These are phyloP conservation scores for Triticum monococcum DNA, from an alignment of 176 grass and related monocot species.

Conservation along the genomic window DNA sequence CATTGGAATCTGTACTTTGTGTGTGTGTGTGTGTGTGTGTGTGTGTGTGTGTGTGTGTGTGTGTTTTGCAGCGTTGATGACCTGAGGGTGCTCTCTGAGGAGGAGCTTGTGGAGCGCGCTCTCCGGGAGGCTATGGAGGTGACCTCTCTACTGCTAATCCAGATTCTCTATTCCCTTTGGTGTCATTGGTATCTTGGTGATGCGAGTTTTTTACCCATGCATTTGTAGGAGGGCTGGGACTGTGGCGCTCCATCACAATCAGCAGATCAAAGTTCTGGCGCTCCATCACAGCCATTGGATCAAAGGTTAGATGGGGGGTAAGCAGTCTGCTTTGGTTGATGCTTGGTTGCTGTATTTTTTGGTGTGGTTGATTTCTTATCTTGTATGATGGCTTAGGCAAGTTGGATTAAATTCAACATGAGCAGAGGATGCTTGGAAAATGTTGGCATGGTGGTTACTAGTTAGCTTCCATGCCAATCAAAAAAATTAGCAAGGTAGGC, in stretches of 20 bases:
- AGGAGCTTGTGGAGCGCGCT: conserved; percentile 73
- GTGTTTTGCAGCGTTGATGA: conserved; percentile 60
- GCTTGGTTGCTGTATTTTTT: conserved; percentile 12
- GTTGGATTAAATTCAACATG: conserved; percentile 21
- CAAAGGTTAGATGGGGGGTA: conserved; percentile 43
- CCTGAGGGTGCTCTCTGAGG: conserved; percentile 71
- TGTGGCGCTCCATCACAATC: not conserved
- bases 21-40: not conserved
- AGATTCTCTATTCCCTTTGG: not conserved
- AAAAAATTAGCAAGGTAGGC: conserved; percentile 15
- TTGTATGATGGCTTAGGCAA: conserved; percentile 33
- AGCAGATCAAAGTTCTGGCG: conserved; percentile 19
- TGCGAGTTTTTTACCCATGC: not conserved
- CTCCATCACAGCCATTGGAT: not conserved
- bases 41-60: not conserved
- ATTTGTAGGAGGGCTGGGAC: conserved; percentile 27
- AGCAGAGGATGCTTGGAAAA: not conserved
- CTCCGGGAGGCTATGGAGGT: conserved; percentile 74
- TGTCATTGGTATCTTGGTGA: not conserved
- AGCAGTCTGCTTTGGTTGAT: conserved; percentile 2
- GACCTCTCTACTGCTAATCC: not conserved
- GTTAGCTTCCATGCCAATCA: not conserved
- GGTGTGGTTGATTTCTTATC: conserved; percentile 27
- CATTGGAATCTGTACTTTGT: not conserved
- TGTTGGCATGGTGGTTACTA: conserved; percentile 27